Evolutionary conservation across 192 early-diverging fungal species (phyloP), one percentile per base, ranked within the genome.

Genomic region (Coemansia sp.): DNA sequence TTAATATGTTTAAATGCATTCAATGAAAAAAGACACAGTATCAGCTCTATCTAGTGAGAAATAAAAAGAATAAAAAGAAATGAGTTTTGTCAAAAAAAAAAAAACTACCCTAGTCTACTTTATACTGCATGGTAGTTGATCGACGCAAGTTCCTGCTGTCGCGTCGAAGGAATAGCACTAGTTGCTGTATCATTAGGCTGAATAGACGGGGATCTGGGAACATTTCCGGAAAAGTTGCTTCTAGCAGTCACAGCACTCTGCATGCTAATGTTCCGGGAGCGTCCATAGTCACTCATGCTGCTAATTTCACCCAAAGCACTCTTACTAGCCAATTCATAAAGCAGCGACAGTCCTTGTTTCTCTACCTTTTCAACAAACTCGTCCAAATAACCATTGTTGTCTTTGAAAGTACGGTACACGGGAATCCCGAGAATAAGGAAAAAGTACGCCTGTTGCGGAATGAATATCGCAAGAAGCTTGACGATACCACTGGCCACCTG

Each of bases 381-480:
- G n/a, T 32, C 26, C 29, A 55, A 29, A 40, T 63, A 64, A 42
- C 39, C 19, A 2, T 67, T 55, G 17, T 36, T 9, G 29, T 64
- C 42, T 1, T 24, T 15, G 9, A 53, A 9, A 9, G 53, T 49
- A 28, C 60, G 55, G 36, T 67, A 74, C 34, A 67, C 32, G 14
- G 71, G 48, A 17, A 43, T 51, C 4, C 59, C 71, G 11, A 74
- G 28, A 6, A 63, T 57, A 15, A 59, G 24, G 48, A 46, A 67
- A 49, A 74, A 74, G 38, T 63, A 67, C 6, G 58, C 64, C 24
- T 74, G 64, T 53, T 63, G 60, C 3, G 60, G 60, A 23, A 74
- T 41, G 19, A 66, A 61, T 18, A 54, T 22, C 15, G 61, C 50
- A 7, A 59, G 22, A 5, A 67, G 57, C 11, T 62, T 63, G 10